Conservation (phyloP, 2,329 filamentous ascomycete species). For the Salinomyces thailandicus region DNA sequence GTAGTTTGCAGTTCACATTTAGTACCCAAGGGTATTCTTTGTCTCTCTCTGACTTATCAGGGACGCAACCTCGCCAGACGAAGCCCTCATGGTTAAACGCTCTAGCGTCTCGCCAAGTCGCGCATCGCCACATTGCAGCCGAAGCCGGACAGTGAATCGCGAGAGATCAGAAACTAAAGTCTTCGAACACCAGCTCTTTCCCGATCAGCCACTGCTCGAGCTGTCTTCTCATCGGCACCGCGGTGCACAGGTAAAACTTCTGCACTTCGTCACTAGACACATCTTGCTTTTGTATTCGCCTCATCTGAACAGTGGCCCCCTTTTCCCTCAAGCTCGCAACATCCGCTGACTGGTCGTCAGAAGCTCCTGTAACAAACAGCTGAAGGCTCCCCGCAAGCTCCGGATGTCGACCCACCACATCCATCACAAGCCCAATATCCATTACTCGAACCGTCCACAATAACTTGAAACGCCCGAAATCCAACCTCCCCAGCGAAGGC, state of each 20-base stretch:
- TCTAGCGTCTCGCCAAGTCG: no score
- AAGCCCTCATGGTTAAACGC: no score
- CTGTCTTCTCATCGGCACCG: conserved; percentile 38
- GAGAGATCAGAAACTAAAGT: conserved; percentile 37
- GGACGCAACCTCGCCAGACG: no score
- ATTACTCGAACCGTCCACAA: conserved; percentile 56
- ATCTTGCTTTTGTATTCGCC: conserved; percentile 41
- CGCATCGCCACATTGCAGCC: no score
- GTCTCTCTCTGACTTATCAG: no score
- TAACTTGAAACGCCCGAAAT: conserved; percentile 40
- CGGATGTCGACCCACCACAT: conserved; percentile 45
- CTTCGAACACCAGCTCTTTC: conserved; percentile 39
- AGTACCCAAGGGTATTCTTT: no score
- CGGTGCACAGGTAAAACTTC: conserved; percentile 52
- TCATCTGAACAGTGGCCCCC: conserved; percentile 28
- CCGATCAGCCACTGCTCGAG: conserved; percentile 41
- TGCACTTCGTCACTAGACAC: conserved; percentile 28
- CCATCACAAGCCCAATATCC: conserved; percentile 53
- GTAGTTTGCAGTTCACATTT: no score
- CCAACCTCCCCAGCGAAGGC: conserved; percentile 33
- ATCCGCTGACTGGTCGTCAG: conserved; percentile 15
- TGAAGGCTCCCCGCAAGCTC: conserved; percentile 43
- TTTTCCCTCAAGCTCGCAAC: conserved; percentile 33
- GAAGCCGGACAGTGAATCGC: no score
- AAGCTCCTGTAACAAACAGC: conserved; percentile 52